These are phyloP conservation scores for Phytomonas serpens DNA, from an alignment of 208 protist genomes.

Conservation along the genomic window DNA sequence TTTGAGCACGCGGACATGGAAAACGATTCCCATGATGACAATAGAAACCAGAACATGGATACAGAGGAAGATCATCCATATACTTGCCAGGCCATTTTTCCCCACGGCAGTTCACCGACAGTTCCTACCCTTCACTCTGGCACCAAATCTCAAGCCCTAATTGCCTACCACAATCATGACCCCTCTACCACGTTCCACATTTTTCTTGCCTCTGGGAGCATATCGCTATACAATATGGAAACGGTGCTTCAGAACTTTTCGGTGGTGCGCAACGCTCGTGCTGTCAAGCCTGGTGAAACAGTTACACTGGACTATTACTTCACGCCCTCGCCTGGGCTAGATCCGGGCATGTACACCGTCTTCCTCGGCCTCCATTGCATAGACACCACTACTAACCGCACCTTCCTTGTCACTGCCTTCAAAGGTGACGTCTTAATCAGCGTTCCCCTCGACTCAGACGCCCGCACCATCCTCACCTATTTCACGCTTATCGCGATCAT, in stretches of 20 bases:
- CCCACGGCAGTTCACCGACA: constrained; percentile 23
- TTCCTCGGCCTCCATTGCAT: constrained; percentile 72
- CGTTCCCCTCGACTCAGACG: constrained; percentile 65
- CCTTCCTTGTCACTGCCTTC: constrained; percentile 58
- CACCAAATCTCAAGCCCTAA: constrained; percentile 24
- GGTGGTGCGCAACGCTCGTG: constrained; percentile 61
- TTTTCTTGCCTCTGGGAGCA: constrained; percentile 42
- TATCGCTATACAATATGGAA: constrained; percentile 32
- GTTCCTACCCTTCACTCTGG: constrained; percentile 46
- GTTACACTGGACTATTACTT: constrained; percentile 79
- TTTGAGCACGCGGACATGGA: background rate
- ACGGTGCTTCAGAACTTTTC: constrained; percentile 86
- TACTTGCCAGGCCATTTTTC: constrained; percentile 46
- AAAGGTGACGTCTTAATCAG: constrained; percentile 66
- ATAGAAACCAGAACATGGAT: background rate
- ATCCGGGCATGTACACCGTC: constrained; percentile 80
- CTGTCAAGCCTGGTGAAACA: constrained; percentile 45
- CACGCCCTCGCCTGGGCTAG: constrained; percentile 49
- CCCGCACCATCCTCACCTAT: constrained; percentile 76
- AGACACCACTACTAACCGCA: constrained; percentile 49
- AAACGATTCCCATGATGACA: background rate
- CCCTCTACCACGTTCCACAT: constrained; percentile 24
- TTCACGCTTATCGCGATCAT: constrained; percentile 63
- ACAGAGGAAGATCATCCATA: background rate
- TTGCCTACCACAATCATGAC: constrained; percentile 71